Percentiles rank a stretch among this genome's conserved stretches.
These are phyloP conservation scores for Antitrichia curtipendula DNA, from an alignment of 225 moss, liverwort and hornwort genomes.

Conservation along the genomic window DNA sequence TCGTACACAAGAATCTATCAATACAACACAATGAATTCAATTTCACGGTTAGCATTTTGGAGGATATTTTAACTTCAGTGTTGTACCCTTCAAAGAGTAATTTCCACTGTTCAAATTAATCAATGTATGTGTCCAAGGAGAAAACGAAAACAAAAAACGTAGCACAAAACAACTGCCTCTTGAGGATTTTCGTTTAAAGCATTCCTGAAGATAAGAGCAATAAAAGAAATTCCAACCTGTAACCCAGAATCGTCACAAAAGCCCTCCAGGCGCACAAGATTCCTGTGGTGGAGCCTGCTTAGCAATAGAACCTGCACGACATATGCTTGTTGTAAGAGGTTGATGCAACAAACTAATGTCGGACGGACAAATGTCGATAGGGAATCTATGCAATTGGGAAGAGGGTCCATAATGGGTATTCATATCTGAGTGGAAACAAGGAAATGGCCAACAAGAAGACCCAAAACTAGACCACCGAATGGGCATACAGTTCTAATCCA, in stretches of 20 bases:
- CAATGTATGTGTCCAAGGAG: not conserved
- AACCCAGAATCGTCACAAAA: slow-evolving; percentile 22
- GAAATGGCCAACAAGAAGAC: not conserved
- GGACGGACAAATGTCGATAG: not conserved
- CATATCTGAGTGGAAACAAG: not conserved
- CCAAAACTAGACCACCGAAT: not conserved
- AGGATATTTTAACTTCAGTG: not conserved
- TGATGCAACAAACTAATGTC: not conserved
- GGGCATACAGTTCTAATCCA: not conserved
- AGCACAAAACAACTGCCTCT: not conserved
- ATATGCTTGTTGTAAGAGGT: not conserved
- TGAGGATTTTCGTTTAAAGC: not conserved
- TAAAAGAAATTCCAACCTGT: not conserved
- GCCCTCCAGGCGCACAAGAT: slow-evolving; percentile 18
- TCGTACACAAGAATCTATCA: slow-evolving; percentile 56
- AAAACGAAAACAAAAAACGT: not conserved
- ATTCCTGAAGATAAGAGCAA: not conserved
- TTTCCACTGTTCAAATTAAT: not conserved
- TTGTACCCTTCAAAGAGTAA: not conserved
- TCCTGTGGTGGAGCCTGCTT: slow-evolving; percentile 17
- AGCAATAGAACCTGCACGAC: slow-evolving; percentile 11
- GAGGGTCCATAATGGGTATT: not conserved
- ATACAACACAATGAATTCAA: not conserved
- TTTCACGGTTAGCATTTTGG: not conserved
- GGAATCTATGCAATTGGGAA: not conserved